Base-by-base conservation (phyloP, 2,329 filamentous ascomycete genomes). In the Amesomyces nigricolor region DNA sequence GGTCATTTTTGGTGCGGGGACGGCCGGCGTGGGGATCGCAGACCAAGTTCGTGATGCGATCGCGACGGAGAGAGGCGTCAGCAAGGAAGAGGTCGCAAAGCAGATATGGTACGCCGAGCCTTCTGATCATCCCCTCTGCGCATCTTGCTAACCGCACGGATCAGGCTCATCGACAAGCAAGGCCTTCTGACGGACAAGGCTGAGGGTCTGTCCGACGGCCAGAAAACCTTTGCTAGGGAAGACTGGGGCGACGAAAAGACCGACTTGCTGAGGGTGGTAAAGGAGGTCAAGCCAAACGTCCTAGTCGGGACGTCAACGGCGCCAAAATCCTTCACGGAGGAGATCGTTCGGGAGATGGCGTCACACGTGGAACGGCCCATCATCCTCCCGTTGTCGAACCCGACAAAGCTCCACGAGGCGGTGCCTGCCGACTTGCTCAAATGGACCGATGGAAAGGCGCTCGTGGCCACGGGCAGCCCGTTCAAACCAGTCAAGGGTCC, bases 1-100 rank as follows among this genome's bases (percentile, higher is more conserved):
- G 55, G 78, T 95, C 0, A 73, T 92, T 35, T 95, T 91, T 59
- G 91, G 91, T 1, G 79, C 89, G 0, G 91, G 90, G 0, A 88
- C 87, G 2, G 91, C 91, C 1, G 89, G 89, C 0, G 88, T 86
- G 0, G 90, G 90, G 2, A 95, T 95, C 53, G 90, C 90, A 2
- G 89, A 95, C 62, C 89, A 95, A 65, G 81, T 95, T 5, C 77
- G 85, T 14, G 88, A 92, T 63, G 88, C 89, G 0, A 91, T 95
- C 53, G 83, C 83, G 0, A 75, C 86, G 0, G 83, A 91, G 63
- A 79, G 80, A 2, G 73, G 75, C 1, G 86, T 87, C 56, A 79
- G 77, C 35, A 87, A 83, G 58, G 79, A 86, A n/a, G 87, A 91
- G n/a, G 89, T 89, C 0, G 76, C 81, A 1, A 82, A 84, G 65